phyloP scores from a whole-genome alignment of 768 basidiomycete genomes.

The Galerina marginata region DNA sequence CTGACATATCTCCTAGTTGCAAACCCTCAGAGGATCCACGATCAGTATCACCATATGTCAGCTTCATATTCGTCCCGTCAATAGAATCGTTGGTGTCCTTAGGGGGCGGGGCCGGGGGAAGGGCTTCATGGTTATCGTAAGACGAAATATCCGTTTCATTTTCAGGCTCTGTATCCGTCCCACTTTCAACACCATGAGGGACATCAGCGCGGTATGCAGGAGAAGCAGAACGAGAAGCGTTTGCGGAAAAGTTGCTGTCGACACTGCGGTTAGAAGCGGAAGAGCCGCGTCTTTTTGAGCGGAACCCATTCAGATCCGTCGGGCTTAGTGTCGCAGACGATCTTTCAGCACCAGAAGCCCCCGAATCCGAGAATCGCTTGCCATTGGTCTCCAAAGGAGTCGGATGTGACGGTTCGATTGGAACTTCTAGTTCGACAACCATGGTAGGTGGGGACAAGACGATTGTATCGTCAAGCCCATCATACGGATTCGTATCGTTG shows the following conservation, averaged over 20 bases:
- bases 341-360: not conserved
- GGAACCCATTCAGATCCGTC: constrained; percentile 29
- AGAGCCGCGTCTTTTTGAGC: constrained; percentile 32
- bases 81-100: constrained; percentile 39
- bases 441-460: constrained; percentile 40
- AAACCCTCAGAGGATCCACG: constrained; percentile 31
- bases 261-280: constrained; percentile 35
- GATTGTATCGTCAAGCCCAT: constrained; percentile 47
- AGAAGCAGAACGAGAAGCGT: constrained; percentile 55
- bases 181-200: constrained; percentile 75
- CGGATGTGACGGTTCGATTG: constrained; percentile 4
- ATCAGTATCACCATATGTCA: constrained; percentile 23
- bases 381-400: not conserved
- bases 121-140: constrained; percentile 19
- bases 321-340: constrained; percentile 32
- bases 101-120: constrained; percentile 50
- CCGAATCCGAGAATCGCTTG: not conserved
- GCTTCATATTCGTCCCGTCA: constrained; percentile 3
- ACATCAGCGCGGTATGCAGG: constrained; percentile 73
- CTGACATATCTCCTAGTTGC: constrained; percentile 46
- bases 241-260: constrained; percentile 36
- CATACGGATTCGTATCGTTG: constrained; percentile 31
- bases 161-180: constrained; percentile 73
- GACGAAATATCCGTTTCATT: constrained; percentile 39
- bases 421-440: constrained; percentile 17